A percentile compares a stretch with the other conserved stretches of the same genome.
These are phyloP conservation scores for Saccharomyces hybrid DNA, from an alignment of 1,139 yeast species.

Conservation along the genomic window DNA sequence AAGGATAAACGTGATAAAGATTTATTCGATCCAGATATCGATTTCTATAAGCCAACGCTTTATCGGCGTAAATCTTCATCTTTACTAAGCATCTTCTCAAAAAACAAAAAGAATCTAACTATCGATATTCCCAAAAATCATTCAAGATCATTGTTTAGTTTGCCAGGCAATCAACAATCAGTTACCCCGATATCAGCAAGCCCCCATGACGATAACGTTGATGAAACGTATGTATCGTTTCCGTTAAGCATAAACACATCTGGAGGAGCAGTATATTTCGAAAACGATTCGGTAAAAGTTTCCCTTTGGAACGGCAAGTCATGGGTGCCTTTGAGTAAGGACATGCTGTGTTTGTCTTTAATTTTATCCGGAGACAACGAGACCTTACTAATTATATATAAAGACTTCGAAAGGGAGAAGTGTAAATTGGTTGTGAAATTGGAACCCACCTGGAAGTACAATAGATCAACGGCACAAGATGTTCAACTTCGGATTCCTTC, in stretches of 20 bases:
- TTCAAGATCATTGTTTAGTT: slow-evolving; percentile 5
- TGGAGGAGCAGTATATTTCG: slow-evolving; percentile 11
- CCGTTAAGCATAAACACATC: slow-evolving; percentile 11
- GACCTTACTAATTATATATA: slow-evolving; percentile 79
- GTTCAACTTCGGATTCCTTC: slow-evolving; percentile 26
- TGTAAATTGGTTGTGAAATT: slow-evolving; percentile 17
- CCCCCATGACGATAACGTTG: not conserved
- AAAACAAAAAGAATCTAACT: slow-evolving; percentile 11
- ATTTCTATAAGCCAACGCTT: slow-evolving; percentile 20
- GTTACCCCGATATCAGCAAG: slow-evolving; percentile 3
- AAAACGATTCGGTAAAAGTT: slow-evolving; percentile 11
- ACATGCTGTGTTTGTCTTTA: slow-evolving; percentile 30
- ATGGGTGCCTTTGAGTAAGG: slow-evolving; percentile 17
- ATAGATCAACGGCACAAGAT: slow-evolving; percentile 31
- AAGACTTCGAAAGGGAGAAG: slow-evolving; percentile 35
- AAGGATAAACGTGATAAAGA: slow-evolving; percentile 2
- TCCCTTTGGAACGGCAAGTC: slow-evolving; percentile 21
- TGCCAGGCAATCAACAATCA: slow-evolving; percentile 5
- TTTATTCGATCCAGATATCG: slow-evolving; percentile 15
- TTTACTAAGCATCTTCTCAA: slow-evolving; percentile 20
- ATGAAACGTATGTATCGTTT: slow-evolving; percentile 4
- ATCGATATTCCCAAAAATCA: slow-evolving; percentile 8
- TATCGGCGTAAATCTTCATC: slow-evolving; percentile 18
- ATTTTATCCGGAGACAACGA: slow-evolving; percentile 85
- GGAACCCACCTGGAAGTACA: slow-evolving; percentile 20